These are phyloP conservation scores for Rhodotorula sp. DNA, from an alignment of 1,284 basidiomycete genomes.

Conservation along the genomic window DNA sequence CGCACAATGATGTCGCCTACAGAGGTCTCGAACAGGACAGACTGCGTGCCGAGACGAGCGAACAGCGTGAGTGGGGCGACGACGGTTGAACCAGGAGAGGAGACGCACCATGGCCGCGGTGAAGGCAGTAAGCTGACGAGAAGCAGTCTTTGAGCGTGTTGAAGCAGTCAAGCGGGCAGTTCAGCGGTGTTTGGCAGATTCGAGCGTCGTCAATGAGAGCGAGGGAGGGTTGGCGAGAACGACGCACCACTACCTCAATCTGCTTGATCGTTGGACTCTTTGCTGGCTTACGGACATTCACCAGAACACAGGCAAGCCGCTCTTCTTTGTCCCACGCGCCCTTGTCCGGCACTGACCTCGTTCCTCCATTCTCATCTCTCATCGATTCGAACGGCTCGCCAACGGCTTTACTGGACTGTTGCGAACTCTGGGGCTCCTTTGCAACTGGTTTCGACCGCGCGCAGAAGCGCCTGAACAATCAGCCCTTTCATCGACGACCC, in stretches of 20 bases:
- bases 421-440: too few species aligned
- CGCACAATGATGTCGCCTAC: slow-evolving; percentile 78
- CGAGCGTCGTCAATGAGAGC: too few species aligned
- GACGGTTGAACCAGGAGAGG: not conserved
- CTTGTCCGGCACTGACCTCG: not conserved
- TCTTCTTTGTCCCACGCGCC: not conserved
- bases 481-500: too few species aligned
- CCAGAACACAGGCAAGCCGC: not conserved
- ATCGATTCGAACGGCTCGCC: not conserved
- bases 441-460: too few species aligned
- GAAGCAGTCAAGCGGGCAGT: too few species aligned
- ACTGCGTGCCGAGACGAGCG: slow-evolving; percentile 53
- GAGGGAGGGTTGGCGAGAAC: too few species aligned
- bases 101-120: not conserved
- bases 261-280: not conserved
- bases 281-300: not conserved
- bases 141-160: too few species aligned
- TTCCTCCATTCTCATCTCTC: not conserved
- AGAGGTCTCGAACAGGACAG: slow-evolving; percentile 92
- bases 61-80: not conserved
- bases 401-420: too few species aligned
- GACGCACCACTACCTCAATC: too few species aligned
- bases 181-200: too few species aligned
- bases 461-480: too few species aligned
- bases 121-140: too few species aligned